Evolutionary conservation across 257 asterid species (phyloP), one percentile per base, ranked within the genome.

Genomic region (Catharanthus roseus): DNA sequence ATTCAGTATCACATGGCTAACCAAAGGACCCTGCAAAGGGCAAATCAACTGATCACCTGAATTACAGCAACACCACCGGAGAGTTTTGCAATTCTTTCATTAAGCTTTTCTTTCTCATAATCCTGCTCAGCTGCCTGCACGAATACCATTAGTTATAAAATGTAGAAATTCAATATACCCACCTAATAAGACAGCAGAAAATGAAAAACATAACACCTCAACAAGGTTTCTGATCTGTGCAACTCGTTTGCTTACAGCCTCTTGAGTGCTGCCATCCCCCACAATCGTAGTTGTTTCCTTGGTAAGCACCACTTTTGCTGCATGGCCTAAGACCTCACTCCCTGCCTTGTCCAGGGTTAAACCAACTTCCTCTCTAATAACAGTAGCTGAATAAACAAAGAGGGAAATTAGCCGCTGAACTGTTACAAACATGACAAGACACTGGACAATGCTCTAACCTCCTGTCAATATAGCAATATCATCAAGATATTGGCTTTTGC

Each of bases 11-110:
- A 50, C 70, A 23, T 39, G 42, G 24, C 70, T 38, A 12, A 21
- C 16, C 12, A 42, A 39, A 41, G 23, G 28, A 34, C 41, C 54
- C 72, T 26, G 55, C 41, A 10, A 81, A 80, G 74, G 10, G 78
- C 72, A 29, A 77, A 66, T 16, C 80, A 41, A 38, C 26, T 65
- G 51, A 61, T 72, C 42, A 81, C 85, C 85, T 83, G 77, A 51
- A 83, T 73, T 51, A 83, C 87, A 73, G 87, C 84, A 70, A 83
- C 87, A 65, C 87, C 87, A 33, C 87, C 87, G n/a, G 84, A 83
- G 38, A 83, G 78, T 65, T 83, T 83, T 0, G 87, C 85, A 60
- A 83, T 81, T 78, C 87, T 76, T 77, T 76, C 84, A 58, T 60
- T 45, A 44, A 83, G 78, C 72, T 83, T 83, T 64, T 78, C 83